Evolutionary conservation across 345 rosid genomes (phyloP).

Genomic region (Arabidopsis arenosa): DNA sequence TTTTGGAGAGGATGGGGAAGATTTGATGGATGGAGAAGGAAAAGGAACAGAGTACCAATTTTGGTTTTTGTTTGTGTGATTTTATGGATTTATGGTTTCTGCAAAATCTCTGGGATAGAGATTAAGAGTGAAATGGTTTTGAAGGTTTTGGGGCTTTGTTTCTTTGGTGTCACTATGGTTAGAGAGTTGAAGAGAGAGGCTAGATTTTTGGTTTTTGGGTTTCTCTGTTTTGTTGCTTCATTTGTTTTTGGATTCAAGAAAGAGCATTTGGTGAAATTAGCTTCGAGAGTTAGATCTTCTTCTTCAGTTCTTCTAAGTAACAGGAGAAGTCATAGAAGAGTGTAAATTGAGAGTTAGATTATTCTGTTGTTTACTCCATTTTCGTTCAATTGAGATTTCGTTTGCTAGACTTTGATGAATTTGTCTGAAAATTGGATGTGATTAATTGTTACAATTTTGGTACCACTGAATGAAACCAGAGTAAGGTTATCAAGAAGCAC

Average conservation of each 20-base stretch:
- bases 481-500: conserved; percentile 7
- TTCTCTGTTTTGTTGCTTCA: conserved; percentile 33
- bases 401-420: not conserved
- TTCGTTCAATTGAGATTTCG: not conserved
- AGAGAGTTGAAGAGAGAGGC: conserved; percentile 33
- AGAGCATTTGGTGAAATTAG: not conserved
- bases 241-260: conserved; percentile 34
- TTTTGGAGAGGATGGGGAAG: conserved; percentile 44
- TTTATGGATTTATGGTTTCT: conserved; percentile 36
- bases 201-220: conserved; percentile 22
- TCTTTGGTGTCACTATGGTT: conserved; percentile 18
- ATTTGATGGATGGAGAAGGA: conserved; percentile 45
- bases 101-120: conserved; percentile 32
- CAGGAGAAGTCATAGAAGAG: conserved; percentile 33
- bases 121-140: conserved; percentile 32
- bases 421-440: not conserved
- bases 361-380: conserved; percentile 14
- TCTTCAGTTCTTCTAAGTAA: conserved; percentile 24
- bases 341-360: not conserved
- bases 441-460: not conserved
- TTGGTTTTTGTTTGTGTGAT: conserved; percentile 29
- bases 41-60: conserved; percentile 38
- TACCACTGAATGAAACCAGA: not conserved
- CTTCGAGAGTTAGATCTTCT: conserved; percentile 10
- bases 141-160: conserved; percentile 30